phyloP scores from a whole-genome alignment of 768 basidiomycete genomes.

The Hortiboletus flavorubellus region DNA sequence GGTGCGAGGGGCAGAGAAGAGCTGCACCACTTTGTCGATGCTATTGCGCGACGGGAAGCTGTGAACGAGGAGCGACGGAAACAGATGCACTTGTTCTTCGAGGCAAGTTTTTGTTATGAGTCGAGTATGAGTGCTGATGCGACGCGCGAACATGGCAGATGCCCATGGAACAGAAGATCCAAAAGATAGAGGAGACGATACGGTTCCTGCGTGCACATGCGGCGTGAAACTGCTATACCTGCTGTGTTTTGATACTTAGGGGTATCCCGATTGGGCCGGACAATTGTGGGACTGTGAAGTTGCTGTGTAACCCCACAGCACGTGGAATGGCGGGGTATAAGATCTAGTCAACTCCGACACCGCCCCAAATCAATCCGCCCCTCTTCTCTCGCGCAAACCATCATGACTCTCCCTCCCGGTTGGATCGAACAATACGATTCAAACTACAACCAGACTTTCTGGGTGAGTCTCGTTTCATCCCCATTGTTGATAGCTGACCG shows the following conservation, averaged over 20 bases:
- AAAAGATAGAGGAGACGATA: constrained; percentile 49
- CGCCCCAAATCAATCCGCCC: too few relatives aligned
- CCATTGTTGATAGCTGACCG: background rate
- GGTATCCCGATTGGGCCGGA: background rate
- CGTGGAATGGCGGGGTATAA: constrained; percentile 4
- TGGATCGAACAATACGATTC: constrained; percentile 53
- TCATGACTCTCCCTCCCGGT: constrained; percentile 48
- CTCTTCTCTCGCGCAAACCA: background rate
- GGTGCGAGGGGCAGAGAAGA: constrained; percentile 9
- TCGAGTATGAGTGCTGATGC: background rate
- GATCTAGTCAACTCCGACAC: background rate
- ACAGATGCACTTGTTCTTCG: constrained; percentile 50
- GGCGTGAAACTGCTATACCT: constrained; percentile 5
- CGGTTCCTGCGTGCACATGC: constrained; percentile 32
- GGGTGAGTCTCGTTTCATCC: constrained; percentile 32
- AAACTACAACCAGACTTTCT: constrained; percentile 44
- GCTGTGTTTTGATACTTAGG: background rate
- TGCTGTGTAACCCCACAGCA: constrained; percentile 18
- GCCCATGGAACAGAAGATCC: constrained; percentile 51
- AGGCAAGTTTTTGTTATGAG: constrained; percentile 33
- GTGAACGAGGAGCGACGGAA: constrained; percentile 38
- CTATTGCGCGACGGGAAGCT: constrained; percentile 39
- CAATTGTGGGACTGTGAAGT: background rate
- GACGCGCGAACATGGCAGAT: constrained; percentile 37
- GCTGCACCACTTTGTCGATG: constrained; percentile 42